phyloP scores from a whole-genome alignment of 495 filamentous ascomycete species.

The Penicillium odoratum region DNA sequence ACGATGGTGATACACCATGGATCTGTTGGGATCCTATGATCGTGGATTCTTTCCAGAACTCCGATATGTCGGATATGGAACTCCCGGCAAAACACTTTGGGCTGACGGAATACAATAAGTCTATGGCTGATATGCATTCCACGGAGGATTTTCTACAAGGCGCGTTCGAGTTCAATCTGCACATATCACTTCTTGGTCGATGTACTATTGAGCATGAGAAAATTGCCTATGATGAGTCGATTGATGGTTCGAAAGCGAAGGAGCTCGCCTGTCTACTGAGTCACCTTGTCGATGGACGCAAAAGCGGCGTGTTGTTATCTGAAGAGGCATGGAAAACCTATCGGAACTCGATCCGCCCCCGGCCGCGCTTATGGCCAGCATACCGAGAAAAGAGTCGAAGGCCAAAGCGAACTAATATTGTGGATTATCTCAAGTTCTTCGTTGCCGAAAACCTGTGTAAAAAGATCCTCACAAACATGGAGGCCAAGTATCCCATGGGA shows the following conservation, averaged over 20 bases:
- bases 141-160: constrained; percentile 51
- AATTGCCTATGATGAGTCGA: constrained; percentile 63
- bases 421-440: constrained; percentile 71
- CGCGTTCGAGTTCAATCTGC: constrained; percentile 65
- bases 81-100: constrained; percentile 54
- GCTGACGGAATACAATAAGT: constrained; percentile 56
- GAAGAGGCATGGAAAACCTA: constrained; percentile 55
- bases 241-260: constrained; percentile 55
- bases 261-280: constrained; percentile 70
- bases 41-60: constrained; percentile 73
- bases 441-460: constrained; percentile 55
- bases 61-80: constrained; percentile 49
- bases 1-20: constrained; percentile 90
- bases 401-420: constrained; percentile 50
- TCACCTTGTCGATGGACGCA: constrained; percentile 76
- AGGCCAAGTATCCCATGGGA: constrained; percentile 37
- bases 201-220: constrained; percentile 76
- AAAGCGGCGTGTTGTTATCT: constrained; percentile 68
- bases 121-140: constrained; percentile 31
- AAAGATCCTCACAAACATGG: constrained; percentile 47
- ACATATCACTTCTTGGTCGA: constrained; percentile 64
- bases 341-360: constrained; percentile 41
- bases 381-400: constrained; percentile 35
- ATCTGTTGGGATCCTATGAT: constrained; percentile 84
- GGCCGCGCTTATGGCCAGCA: constrained; percentile 29